These are phyloP conservation scores for Apiotrichum mycotoxinovorans DNA, from an alignment of 1,284 basidiomycete genomes.

Conservation along the genomic window DNA sequence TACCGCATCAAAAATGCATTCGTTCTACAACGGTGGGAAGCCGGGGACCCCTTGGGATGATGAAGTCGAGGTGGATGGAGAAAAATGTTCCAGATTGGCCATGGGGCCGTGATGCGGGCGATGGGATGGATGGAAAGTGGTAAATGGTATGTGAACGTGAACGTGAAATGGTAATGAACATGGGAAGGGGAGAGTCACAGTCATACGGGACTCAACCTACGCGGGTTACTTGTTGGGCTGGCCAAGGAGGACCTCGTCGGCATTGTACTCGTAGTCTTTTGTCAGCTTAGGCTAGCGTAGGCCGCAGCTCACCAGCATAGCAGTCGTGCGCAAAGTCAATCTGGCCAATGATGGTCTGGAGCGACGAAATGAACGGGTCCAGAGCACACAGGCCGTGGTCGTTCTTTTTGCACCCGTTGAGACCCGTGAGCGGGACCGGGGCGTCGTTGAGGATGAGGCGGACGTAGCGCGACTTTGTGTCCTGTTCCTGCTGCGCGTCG, in stretches of 20 bases:
- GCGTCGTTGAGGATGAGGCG: constrained; percentile 57
- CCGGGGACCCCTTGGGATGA: not conserved
- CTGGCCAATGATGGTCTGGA: constrained; percentile 55
- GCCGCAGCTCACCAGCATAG: constrained; percentile 5
- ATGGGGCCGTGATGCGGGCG: not conserved
- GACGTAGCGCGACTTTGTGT: constrained; percentile 45
- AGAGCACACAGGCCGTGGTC: constrained; percentile 60
- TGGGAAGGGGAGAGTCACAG: too few relatives aligned
- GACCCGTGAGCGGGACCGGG: constrained; percentile 61
- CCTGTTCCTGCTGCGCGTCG: not conserved
- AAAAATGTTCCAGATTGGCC: not conserved
- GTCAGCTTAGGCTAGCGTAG: not conserved
- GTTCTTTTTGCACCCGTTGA: constrained; percentile 56
- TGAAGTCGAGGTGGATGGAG: not conserved
- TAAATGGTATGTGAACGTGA: too few relatives aligned
- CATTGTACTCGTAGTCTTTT: constrained; percentile 5
- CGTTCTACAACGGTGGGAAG: not conserved
- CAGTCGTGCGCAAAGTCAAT: constrained; percentile 47
- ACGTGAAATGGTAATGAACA: too few relatives aligned
- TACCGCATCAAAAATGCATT: constrained; percentile 1
- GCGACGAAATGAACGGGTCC: constrained; percentile 55
- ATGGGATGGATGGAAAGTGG: too few relatives aligned
- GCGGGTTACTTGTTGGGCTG: too few relatives aligned
- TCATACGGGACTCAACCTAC: too few relatives aligned
- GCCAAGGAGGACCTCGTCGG: constrained; percentile 2